Percentiles rank a stretch among this genome's conserved stretches.
These are phyloP conservation scores for Torulaspora indica DNA, from an alignment of 805 yeast species.

Conservation along the genomic window DNA sequence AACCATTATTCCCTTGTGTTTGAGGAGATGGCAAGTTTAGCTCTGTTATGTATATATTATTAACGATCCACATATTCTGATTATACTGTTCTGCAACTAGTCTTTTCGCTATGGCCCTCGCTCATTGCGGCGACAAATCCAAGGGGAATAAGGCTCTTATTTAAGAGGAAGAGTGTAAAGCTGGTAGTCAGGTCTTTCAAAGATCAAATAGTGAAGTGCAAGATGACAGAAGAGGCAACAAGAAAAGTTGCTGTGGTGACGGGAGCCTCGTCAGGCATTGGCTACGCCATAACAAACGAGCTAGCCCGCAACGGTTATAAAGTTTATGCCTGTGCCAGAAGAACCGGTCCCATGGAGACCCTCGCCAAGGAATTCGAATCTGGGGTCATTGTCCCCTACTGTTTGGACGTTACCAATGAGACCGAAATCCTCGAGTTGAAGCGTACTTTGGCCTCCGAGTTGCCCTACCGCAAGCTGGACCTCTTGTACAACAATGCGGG, in stretches of 20 bases:
- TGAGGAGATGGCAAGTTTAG: conserved; percentile 6
- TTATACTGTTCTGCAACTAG: neutral
- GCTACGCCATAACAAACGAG: conserved; percentile 44
- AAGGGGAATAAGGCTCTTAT: neutral
- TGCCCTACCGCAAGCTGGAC: conserved; percentile 50
- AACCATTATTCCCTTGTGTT: neutral
- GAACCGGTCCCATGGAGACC: conserved; percentile 54
- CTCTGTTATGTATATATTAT: conserved; percentile 4
- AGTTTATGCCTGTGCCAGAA: conserved; percentile 73
- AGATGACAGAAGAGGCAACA: conserved; percentile 2
- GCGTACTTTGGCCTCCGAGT: conserved; percentile 38
- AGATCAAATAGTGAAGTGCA: neutral
- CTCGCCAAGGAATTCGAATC: conserved; percentile 33
- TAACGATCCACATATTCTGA: conserved; percentile 1
- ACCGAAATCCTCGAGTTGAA: conserved; percentile 46
- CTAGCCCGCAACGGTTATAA: conserved; percentile 49
- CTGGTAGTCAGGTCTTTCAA: neutral
- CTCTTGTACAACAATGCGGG: conserved; percentile 74
- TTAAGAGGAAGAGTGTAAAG: neutral
- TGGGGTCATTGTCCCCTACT: conserved; percentile 42
- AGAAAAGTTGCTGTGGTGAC: conserved; percentile 49
- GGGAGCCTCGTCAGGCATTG: conserved; percentile 60
- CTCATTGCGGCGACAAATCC: neutral
- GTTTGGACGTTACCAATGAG: conserved; percentile 53
- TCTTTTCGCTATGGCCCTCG: too few species aligned